phyloP scores from a whole-genome alignment of 768 basidiomycete genomes.

The Pleurotus sapidus region DNA sequence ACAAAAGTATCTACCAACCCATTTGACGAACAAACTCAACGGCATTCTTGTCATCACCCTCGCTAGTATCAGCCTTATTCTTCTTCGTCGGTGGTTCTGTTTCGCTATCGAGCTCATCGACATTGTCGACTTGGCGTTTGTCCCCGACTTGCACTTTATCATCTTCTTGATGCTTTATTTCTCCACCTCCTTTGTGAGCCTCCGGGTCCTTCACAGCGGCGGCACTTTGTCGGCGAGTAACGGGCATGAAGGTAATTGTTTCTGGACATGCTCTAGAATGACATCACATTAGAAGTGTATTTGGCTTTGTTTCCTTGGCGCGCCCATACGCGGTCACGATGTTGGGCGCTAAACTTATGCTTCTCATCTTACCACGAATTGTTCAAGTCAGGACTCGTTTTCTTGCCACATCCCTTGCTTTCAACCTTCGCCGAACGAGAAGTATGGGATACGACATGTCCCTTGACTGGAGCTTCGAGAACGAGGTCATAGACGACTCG shows the following conservation, averaged over 20 bases:
- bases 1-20: neutral
- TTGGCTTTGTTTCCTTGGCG: neutral
- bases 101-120: conserved; percentile 2
- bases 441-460: neutral
- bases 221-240: conserved; percentile 29
- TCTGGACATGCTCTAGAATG: neutral
- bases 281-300: neutral
- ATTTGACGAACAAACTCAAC: neutral
- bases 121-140: conserved; percentile 14
- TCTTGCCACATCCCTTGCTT: neutral
- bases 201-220: conserved; percentile 3
- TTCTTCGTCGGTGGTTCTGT: conserved; percentile 23
- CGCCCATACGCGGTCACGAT: neutral
- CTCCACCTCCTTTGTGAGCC: conserved; percentile 3
- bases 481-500: conserved; percentile 62
- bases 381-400: neutral
- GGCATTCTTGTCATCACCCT: conserved; percentile 8
- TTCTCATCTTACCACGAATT: neutral
- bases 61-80: conserved; percentile 17
- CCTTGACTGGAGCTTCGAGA: conserved; percentile 3
- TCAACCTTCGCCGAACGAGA: neutral
- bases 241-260: conserved; percentile 25
- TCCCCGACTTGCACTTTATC: conserved; percentile 9
- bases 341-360: conserved; percentile 1
- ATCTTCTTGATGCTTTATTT: neutral